A percentile compares a stretch with the other conserved stretches of the same genome.
Evolutionary conservation across 2,329 filamentous ascomycete species (phyloP).

Genomic region (Cryphonectria japonica): DNA sequence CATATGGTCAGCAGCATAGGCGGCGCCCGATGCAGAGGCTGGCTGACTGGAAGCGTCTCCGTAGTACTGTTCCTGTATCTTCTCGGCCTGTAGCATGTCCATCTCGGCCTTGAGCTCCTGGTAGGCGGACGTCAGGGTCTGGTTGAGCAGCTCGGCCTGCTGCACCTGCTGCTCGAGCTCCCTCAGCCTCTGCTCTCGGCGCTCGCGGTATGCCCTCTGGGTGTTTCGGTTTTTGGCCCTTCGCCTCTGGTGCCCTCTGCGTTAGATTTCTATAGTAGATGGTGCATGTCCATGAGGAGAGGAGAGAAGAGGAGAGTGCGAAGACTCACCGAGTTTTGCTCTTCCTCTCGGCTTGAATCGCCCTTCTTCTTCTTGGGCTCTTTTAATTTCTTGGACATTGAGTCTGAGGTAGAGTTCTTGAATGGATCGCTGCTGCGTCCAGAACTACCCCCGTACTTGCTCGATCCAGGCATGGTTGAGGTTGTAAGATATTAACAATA

Average conservation of each 20-base stretch:
- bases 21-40: constrained; percentile 4
- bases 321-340: constrained; percentile 21
- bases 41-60: background rate
- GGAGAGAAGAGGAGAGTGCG: no score
- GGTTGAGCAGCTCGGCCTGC: constrained; percentile 26
- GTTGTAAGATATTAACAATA: background rate
- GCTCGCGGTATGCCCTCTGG: constrained; percentile 27
- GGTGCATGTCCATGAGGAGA: background rate
- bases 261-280: background rate
- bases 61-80: constrained; percentile 27
- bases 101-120: constrained; percentile 26
- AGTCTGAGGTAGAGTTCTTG: constrained; percentile 24
- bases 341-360: constrained; percentile 26
- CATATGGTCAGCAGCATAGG: background rate
- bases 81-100: constrained; percentile 24
- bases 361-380: constrained; percentile 28
- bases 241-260: background rate
- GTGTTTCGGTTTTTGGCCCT: constrained; percentile 25
- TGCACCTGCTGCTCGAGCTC: constrained; percentile 28
- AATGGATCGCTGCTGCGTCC: constrained; percentile 25
- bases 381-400: constrained; percentile 29
- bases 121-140: constrained; percentile 29
- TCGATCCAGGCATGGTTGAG: constrained; percentile 17
- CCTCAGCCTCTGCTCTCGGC: constrained; percentile 22
- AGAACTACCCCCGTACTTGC: constrained; percentile 23